Percentiles rank a stretch among this genome's conserved stretches.
phyloP scores from a whole-genome alignment of 2,329 filamentous ascomycete genomes.

The Calcarisporium arbuscula region DNA sequence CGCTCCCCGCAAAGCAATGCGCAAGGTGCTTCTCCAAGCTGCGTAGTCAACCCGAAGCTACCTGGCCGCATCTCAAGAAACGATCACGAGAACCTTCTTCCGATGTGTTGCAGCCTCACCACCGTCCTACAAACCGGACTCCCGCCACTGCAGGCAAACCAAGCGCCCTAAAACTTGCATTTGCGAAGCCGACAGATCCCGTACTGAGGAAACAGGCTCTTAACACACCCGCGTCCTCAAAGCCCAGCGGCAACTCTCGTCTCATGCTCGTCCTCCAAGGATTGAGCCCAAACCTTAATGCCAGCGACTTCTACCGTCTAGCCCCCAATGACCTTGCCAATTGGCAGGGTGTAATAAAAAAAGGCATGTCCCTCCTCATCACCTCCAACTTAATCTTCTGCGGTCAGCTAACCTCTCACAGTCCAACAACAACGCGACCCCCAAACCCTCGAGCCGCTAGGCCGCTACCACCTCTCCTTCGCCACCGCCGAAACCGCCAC shows the following conservation, averaged over 20 bases:
- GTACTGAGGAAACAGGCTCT: too few relatives aligned
- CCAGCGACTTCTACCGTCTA: conserved; percentile 66
- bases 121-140: background rate
- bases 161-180: background rate
- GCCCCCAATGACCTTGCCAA: conserved; percentile 58
- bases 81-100: too few relatives aligned
- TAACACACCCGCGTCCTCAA: background rate
- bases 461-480: conserved; percentile 67
- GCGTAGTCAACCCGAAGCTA: background rate
- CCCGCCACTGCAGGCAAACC: background rate
- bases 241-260: conserved; percentile 5
- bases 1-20: conserved; percentile 12
- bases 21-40: background rate
- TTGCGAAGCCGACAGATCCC: too few relatives aligned
- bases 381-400: background rate
- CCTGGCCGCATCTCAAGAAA: conserved; percentile 8
- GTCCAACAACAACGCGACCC: conserved; percentile 61
- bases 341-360: conserved; percentile 59
- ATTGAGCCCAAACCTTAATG: conserved; percentile 51
- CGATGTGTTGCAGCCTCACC: too few relatives aligned
- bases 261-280: conserved; percentile 51
- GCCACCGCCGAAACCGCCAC: conserved; percentile 49
- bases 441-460: conserved; percentile 54
- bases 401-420: conserved; percentile 14
- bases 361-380: conserved; percentile 31